These are phyloP conservation scores for Alnus rubra DNA, from an alignment of 306 rosid genomes.

Conservation along the genomic window DNA sequence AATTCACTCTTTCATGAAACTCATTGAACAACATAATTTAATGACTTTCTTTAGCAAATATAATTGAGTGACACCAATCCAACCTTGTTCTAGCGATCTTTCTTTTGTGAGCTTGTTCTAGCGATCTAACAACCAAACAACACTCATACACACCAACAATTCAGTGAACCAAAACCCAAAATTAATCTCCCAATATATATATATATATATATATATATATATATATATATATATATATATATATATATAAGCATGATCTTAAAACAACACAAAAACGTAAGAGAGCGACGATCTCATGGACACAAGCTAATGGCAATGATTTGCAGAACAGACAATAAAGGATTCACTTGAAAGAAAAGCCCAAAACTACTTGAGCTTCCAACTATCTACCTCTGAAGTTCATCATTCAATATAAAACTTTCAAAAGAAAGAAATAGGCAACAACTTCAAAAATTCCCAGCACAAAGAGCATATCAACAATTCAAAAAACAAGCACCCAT, in stretches of 20 bases:
- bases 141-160: neutral
- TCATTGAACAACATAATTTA: neutral
- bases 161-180: neutral
- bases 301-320: neutral
- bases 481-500: constrained; percentile 3
- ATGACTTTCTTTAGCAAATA: neutral
- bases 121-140: neutral
- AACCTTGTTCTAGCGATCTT: neutral
- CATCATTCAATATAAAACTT: neutral
- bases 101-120: neutral
- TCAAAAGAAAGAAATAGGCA: neutral
- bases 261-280: neutral
- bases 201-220: neutral
- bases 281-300: neutral
- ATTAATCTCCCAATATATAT: neutral
- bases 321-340: neutral
- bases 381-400: neutral
- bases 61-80: neutral
- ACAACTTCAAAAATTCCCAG: neutral
- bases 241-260: neutral
- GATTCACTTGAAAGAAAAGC: neutral
- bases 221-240: neutral
- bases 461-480: neutral
- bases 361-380: neutral
- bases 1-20: neutral